Evolutionary conservation across 208 protist species (phyloP).

Genomic region (Wallacemonas sp.): DNA sequence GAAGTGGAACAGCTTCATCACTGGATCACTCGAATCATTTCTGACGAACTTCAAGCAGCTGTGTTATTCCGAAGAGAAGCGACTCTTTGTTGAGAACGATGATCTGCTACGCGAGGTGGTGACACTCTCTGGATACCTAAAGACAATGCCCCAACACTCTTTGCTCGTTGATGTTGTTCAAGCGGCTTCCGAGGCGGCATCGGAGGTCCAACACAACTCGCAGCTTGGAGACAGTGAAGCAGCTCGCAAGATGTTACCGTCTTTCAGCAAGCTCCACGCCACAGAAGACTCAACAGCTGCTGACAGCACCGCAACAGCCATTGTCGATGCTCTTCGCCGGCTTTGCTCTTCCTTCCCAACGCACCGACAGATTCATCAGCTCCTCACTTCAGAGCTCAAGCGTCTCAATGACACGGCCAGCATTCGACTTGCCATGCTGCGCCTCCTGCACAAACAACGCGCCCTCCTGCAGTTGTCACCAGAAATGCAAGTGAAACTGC

Average conservation of each 20-base stretch:
- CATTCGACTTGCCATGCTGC: slow-evolving; percentile 46
- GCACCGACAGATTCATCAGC: slow-evolving; percentile 46
- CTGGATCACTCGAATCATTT: slow-evolving; percentile 37
- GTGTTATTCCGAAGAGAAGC: slow-evolving; percentile 48
- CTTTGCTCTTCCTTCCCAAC: slow-evolving; percentile 29
- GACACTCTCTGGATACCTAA: slow-evolving; percentile 40
- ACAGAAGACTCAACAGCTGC: neutral
- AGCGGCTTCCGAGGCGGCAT: slow-evolving; percentile 11
- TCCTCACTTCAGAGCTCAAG: slow-evolving; percentile 41
- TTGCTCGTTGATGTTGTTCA: slow-evolving; percentile 35
- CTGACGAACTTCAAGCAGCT: slow-evolving; percentile 43
- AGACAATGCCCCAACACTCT: slow-evolving; percentile 37
- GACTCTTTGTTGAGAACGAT: slow-evolving; percentile 50
- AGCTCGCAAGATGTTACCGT: neutral
- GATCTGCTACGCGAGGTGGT: slow-evolving; percentile 51
- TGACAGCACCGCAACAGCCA: neutral
- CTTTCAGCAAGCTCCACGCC: neutral
- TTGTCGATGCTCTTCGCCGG: slow-evolving; percentile 8
- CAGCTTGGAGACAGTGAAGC: neutral
- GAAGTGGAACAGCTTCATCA: slow-evolving; percentile 45
- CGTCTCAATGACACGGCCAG: slow-evolving; percentile 45
- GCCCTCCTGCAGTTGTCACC: slow-evolving; percentile 38
- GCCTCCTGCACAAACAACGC: slow-evolving; percentile 60
- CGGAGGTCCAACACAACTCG: neutral
- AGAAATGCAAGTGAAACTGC: slow-evolving; percentile 39